Conservation (phyloP, 108 stramenopile genomes). For the Skeletonema potamos region DNA sequence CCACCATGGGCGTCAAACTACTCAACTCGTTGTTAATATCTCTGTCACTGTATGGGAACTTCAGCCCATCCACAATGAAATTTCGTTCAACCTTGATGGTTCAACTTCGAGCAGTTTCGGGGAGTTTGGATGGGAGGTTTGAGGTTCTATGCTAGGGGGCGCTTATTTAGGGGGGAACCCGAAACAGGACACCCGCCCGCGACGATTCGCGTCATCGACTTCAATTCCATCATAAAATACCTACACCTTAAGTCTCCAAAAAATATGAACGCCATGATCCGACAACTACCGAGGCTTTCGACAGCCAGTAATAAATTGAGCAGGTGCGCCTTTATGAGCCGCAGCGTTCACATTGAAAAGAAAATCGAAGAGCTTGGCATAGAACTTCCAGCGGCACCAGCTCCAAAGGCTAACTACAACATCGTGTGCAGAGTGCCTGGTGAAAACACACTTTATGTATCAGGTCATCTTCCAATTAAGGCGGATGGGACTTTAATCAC, state of each 20-base stretch:
- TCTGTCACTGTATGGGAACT: too few species aligned
- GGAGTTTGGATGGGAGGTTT: too few species aligned
- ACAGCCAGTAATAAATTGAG: neutral
- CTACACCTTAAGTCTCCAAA: neutral
- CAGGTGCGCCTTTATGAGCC: conserved; percentile 1
- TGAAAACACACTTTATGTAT: conserved; percentile 76
- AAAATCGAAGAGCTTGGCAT: conserved; percentile 72
- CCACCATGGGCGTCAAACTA: neutral
- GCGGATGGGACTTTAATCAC: conserved; percentile 75
- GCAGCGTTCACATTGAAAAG: conserved; percentile 69
- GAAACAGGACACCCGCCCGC: too few species aligned
- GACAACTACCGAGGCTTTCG: conserved; percentile 2
- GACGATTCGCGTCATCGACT: too few species aligned
- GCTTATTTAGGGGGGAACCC: too few species aligned
- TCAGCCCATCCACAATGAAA: too few species aligned
- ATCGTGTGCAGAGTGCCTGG: conserved; percentile 57
- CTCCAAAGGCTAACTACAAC: conserved; percentile 88
- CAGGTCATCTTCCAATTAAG: conserved; percentile 84
- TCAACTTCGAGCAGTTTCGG: too few species aligned
- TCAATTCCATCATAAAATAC: too few species aligned
- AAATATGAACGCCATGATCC: conserved; percentile 6
- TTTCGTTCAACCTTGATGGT: too few species aligned
- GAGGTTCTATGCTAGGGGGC: neutral
- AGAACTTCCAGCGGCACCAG: conserved; percentile 69
- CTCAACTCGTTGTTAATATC: too few species aligned